Evolutionary conservation across 192 early-diverging fungal genomes (phyloP).

Genomic region (Coemansia sp.): DNA sequence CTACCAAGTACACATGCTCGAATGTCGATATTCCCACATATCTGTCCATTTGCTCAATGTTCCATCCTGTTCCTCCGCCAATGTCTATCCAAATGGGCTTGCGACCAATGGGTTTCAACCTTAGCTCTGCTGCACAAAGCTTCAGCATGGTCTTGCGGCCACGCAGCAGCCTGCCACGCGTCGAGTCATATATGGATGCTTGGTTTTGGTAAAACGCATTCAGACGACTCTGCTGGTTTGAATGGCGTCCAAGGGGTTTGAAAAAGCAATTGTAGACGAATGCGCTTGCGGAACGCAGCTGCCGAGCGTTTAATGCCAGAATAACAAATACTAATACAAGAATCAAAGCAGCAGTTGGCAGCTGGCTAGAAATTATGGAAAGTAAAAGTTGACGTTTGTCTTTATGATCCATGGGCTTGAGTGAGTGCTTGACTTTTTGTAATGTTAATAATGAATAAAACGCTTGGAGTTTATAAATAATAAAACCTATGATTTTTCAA

Average conservation of each 20-base stretch:
- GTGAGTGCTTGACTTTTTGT: too few species aligned
- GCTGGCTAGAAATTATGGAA: too few species aligned
- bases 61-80: conserved; percentile 71
- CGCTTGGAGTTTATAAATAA: too few species aligned
- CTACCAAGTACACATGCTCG: conserved; percentile 73
- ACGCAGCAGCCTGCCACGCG: conserved; percentile 66
- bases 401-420: too few species aligned
- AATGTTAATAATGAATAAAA: too few species aligned
- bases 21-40: conserved; percentile 73
- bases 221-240: conserved; percentile 67
- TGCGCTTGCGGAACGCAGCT: background rate
- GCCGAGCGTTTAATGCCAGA: background rate
- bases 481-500: too few species aligned
- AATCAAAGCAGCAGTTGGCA: background rate
- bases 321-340: background rate
- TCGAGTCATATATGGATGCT: conserved; percentile 75
- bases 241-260: conserved; percentile 62
- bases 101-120: conserved; percentile 17
- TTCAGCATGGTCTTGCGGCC: conserved; percentile 78
- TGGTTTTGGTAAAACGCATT: conserved; percentile 81
- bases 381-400: too few species aligned
- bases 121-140: conserved; percentile 75
- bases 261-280: conserved; percentile 77
- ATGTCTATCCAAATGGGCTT: conserved; percentile 62
- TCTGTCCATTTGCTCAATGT: conserved; percentile 73